These are phyloP conservation scores for Aspergillus sp. DNA, from an alignment of 2,329 filamentous ascomycete genomes.

Conservation along the genomic window DNA sequence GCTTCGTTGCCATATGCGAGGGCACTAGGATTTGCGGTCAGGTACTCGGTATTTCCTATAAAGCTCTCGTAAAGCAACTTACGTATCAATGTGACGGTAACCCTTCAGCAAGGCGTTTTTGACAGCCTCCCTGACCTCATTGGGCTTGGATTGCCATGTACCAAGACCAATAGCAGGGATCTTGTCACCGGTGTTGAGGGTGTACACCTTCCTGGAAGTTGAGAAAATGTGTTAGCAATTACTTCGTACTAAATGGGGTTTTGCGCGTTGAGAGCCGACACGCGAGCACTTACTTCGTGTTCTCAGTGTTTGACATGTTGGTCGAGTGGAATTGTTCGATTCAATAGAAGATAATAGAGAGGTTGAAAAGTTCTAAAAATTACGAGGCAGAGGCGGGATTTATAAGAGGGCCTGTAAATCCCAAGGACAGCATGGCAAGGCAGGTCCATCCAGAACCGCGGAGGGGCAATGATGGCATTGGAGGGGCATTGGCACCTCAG, in stretches of 20 bases:
- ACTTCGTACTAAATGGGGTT: neutral
- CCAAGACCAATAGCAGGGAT: constrained; percentile 54
- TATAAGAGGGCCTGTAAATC: constrained; percentile 9
- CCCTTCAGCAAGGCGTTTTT: constrained; percentile 50
- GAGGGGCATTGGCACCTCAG: constrained; percentile 17
- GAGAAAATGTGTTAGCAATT: neutral
- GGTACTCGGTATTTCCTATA: neutral
- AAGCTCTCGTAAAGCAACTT: constrained; percentile 23
- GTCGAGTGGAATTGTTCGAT: neutral
- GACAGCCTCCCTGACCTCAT: constrained; percentile 52
- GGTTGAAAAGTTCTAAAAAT: neutral
- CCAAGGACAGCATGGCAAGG: constrained; percentile 11
- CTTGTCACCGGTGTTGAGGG: constrained; percentile 51
- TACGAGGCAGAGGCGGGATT: constrained; percentile 10
- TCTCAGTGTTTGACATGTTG: constrained; percentile 29
- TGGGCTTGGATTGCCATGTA: constrained; percentile 57
- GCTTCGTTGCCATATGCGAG: constrained; percentile 63
- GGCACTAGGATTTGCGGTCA: constrained; percentile 24
- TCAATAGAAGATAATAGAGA: neutral
- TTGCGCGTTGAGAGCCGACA: neutral
- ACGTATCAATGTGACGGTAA: constrained; percentile 58
- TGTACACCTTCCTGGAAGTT: constrained; percentile 38
- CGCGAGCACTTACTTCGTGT: constrained; percentile 29
- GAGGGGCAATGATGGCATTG: constrained; percentile 21
- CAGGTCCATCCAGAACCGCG: constrained; percentile 24